Percentiles rank a stretch among this genome's conserved stretches.
phyloP scores from a whole-genome alignment of 2,329 filamentous ascomycete species.

The Ascochyta fabae region DNA sequence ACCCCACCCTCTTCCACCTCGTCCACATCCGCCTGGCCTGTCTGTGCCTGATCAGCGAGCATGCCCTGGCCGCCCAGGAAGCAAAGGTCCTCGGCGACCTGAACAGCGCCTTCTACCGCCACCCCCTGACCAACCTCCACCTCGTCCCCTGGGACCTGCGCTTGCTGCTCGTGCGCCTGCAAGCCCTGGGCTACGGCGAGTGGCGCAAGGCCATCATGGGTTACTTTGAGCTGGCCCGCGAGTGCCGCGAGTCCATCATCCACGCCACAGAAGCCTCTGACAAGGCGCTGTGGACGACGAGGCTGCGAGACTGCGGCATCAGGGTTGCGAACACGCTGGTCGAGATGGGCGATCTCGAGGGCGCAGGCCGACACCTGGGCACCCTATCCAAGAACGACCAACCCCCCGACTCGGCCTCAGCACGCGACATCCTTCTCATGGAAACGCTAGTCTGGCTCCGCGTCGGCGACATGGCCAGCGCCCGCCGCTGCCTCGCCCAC shows the following conservation, averaged over 20 bases:
- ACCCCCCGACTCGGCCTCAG: constrained; percentile 28
- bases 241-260: constrained; percentile 69
- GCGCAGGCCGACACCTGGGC: constrained; percentile 75
- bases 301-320: constrained; percentile 77
- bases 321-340: constrained; percentile 70
- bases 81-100: constrained; percentile 68
- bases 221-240: constrained; percentile 84
- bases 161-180: constrained; percentile 80
- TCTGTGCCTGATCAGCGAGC: constrained; percentile 77
- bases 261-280: constrained; percentile 55
- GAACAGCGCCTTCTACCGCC: constrained; percentile 59
- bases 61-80: constrained; percentile 63
- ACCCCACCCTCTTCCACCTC: constrained; percentile 73
- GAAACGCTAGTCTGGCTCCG: constrained; percentile 75
- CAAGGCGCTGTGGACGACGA: constrained; percentile 70
- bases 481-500: constrained; percentile 60
- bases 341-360: constrained; percentile 87
- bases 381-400: constrained; percentile 53
- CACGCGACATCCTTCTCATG: constrained; percentile 48
- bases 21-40: constrained; percentile 83
- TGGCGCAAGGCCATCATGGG: constrained; percentile 83
- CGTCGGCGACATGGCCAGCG: constrained; percentile 76
- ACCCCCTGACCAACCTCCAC: constrained; percentile 55
- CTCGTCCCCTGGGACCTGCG: constrained; percentile 88
- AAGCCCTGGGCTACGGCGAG: constrained; percentile 86